These are phyloP conservation scores for Nepenthes mirabilis DNA, from an alignment of 148 eudicot genomes.

Conservation along the genomic window DNA sequence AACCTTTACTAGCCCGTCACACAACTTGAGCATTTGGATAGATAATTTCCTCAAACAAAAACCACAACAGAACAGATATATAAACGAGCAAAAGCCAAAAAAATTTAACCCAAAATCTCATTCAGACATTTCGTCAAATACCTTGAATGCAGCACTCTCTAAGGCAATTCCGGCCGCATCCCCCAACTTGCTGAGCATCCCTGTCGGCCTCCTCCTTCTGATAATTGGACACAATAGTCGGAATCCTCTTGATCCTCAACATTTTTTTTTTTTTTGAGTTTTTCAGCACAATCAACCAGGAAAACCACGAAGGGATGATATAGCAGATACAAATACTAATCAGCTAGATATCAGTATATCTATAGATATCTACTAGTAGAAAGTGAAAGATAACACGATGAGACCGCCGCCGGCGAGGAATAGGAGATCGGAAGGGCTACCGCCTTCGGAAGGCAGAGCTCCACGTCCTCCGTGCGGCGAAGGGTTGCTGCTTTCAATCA, in stretches of 20 bases:
- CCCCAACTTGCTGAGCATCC: constrained; percentile 21
- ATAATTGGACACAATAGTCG: constrained; percentile 82
- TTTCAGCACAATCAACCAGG: not conserved
- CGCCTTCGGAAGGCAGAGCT: constrained; percentile 94
- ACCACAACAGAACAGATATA: not conserved
- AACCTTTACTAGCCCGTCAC: no score
- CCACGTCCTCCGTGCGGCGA: constrained; percentile 95
- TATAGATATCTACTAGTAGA: not conserved
- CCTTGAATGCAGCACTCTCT: constrained; percentile 80
- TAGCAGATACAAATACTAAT: not conserved
- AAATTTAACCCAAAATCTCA: not conserved
- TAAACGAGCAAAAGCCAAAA: not conserved
- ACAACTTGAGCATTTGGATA: no score
- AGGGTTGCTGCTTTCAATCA: constrained; percentile 16
- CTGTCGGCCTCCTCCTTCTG: constrained; percentile 87
- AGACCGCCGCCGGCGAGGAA: constrained; percentile 71
- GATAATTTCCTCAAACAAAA: not conserved
- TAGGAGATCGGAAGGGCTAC: constrained; percentile 87
- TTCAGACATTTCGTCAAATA: constrained; percentile 13
- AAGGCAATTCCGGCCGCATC: constrained; percentile 92
- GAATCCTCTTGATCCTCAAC: constrained; percentile 96
- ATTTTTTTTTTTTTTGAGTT: constrained; percentile 9
- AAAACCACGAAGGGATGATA: not conserved
- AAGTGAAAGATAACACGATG: not conserved
- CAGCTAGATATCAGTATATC: not conserved